Evolutionary conservation across 192 early-diverging fungal species (phyloP).

Genomic region (Rhizophagus prolifer): DNA sequence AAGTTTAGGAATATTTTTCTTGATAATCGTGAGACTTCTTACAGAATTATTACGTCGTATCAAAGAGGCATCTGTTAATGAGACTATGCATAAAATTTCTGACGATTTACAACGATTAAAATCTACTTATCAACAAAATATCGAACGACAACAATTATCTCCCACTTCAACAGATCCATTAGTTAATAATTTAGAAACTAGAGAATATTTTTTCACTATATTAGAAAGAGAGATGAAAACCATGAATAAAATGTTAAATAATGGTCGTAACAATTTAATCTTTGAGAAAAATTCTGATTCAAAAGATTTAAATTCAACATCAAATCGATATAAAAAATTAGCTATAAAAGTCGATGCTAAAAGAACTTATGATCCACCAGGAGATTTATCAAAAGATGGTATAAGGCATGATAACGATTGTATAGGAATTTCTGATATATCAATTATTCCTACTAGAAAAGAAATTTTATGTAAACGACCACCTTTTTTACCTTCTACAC

Average conservation of each 20-base stretch:
- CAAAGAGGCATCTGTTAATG: conserved; percentile 32
- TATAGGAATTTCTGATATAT: conserved; percentile 43
- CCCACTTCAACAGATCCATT: background rate
- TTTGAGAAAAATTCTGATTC: no score
- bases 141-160: conserved; percentile 14
- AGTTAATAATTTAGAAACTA: background rate
- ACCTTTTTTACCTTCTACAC: conserved; percentile 50
- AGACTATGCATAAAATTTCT: background rate
- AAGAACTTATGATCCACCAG: conserved; percentile 13
- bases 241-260: conserved; percentile 13
- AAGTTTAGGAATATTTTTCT: conserved; percentile 22
- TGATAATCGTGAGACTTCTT: conserved; percentile 35
- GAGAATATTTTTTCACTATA: conserved; percentile 5
- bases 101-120: background rate
- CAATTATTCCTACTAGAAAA: conserved; percentile 51
- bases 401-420: conserved; percentile 58
- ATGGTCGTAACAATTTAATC: no score
- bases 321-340: no score
- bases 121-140: background rate
- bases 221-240: conserved; percentile 15
- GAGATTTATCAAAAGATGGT: conserved; percentile 36
- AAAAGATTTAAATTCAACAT: no score
- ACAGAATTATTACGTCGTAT: conserved; percentile 24
- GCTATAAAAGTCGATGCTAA: no score
- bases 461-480: conserved; percentile 43